Conservation (phyloP, 2,329 filamentous ascomycete species). For the Fusarium newnesense region DNA sequence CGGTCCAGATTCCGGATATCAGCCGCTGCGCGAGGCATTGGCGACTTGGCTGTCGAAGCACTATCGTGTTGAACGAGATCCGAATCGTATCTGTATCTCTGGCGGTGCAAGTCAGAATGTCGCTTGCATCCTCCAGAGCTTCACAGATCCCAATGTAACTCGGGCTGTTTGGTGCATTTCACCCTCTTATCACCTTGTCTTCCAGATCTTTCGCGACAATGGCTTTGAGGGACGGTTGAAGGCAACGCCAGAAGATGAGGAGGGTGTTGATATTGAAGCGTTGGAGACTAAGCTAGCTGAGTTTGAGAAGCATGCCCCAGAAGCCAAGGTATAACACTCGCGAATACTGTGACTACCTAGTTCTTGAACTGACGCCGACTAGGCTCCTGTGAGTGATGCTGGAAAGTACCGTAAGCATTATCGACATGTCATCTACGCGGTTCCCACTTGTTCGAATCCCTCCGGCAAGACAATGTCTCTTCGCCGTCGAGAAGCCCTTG, state of each 20-base stretch:
- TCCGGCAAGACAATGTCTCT: slow-evolving; percentile 85
- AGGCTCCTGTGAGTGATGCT: slow-evolving; percentile 63
- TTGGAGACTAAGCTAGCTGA: slow-evolving; percentile 46
- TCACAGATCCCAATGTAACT: slow-evolving; percentile 81
- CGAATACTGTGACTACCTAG: background rate
- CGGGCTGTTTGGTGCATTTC: slow-evolving; percentile 81
- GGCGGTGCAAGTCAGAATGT: slow-evolving; percentile 88
- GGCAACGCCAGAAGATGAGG: slow-evolving; percentile 79
- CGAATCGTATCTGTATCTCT: slow-evolving; percentile 78
- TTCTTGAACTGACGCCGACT: slow-evolving; percentile 5
- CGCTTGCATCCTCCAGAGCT: slow-evolving; percentile 80
- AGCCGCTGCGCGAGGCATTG: slow-evolving; percentile 74
- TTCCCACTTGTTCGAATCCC: slow-evolving; percentile 90
- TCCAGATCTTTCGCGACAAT: slow-evolving; percentile 84
- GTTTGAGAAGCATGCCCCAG: slow-evolving; percentile 43
- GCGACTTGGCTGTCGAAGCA: slow-evolving; percentile 75
- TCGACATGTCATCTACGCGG: slow-evolving; percentile 86
- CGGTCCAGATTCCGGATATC: slow-evolving; percentile 79
- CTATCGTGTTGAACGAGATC: slow-evolving; percentile 60
- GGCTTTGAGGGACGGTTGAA: slow-evolving; percentile 75
- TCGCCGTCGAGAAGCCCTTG: slow-evolving; percentile 71
- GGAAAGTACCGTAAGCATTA: slow-evolving; percentile 79
- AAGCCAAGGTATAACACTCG: slow-evolving; percentile 10
- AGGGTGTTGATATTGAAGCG: slow-evolving; percentile 77
- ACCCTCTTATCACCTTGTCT: slow-evolving; percentile 86